phyloP scores from a whole-genome alignment of 2,329 filamentous ascomycete genomes.

The Fonsecaea pugnacius region DNA sequence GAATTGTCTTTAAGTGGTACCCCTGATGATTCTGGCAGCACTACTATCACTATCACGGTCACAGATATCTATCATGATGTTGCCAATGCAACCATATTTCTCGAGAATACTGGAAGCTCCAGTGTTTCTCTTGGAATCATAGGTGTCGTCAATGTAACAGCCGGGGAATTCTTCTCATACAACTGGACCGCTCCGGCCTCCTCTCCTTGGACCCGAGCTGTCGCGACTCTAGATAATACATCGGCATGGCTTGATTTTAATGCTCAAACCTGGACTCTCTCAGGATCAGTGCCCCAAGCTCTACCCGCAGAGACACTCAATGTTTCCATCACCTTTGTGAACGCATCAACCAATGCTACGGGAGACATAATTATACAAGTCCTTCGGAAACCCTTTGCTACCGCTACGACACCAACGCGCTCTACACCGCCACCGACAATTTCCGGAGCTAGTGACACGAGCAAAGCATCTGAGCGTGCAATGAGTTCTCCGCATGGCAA shows the following conservation, averaged over 20 bases:
- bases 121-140: slow-evolving; percentile 48
- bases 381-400: background rate
- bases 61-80: slow-evolving; percentile 64
- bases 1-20: slow-evolving; percentile 69
- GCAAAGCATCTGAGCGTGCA: slow-evolving; percentile 7
- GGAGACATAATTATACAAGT: slow-evolving; percentile 8
- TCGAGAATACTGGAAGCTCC: slow-evolving; percentile 46
- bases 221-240: slow-evolving; percentile 7
- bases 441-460: slow-evolving; percentile 17
- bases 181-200: slow-evolving; percentile 8
- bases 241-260: slow-evolving; percentile 29
- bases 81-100: slow-evolving; percentile 61
- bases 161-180: slow-evolving; percentile 53
- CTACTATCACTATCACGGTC: slow-evolving; percentile 66
- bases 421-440: slow-evolving; percentile 2
- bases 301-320: slow-evolving; percentile 6
- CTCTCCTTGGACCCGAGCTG: slow-evolving; percentile 12
- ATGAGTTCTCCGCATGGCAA: background rate
- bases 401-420: slow-evolving; percentile 1
- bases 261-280: slow-evolving; percentile 16
- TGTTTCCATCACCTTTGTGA: slow-evolving; percentile 21
- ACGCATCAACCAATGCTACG: slow-evolving; percentile 14
- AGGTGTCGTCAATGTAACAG: slow-evolving; percentile 54
- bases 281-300: slow-evolving; percentile 18
- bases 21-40: slow-evolving; percentile 60